These are phyloP conservation scores for Trametes gibbosa DNA, from an alignment of 768 basidiomycete species.

Conservation along the genomic window DNA sequence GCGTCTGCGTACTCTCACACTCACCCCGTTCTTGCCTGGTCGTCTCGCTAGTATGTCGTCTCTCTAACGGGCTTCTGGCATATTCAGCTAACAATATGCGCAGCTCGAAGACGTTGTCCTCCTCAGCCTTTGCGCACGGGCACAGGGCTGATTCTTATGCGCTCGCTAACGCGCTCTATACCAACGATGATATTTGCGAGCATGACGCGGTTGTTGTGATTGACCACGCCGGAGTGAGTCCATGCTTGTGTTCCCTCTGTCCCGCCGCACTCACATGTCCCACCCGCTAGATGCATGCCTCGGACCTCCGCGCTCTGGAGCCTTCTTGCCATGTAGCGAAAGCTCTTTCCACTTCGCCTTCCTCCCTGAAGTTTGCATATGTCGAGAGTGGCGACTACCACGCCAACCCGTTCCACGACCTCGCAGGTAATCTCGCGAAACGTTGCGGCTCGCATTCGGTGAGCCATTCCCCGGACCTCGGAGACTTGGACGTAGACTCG, in stretches of 20 bases:
- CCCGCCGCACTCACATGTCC: neutral
- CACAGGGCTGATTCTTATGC: conserved; percentile 30
- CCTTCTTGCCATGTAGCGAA: conserved; percentile 49
- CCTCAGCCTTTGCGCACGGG: conserved; percentile 14
- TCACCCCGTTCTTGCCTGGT: conserved; percentile 67
- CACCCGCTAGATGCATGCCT: conserved; percentile 59
- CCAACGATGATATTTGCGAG: conserved; percentile 49
- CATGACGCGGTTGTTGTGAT: conserved; percentile 67
- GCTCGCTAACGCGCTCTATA: conserved; percentile 26
- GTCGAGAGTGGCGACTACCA: conserved; percentile 34
- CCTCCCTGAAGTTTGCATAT: conserved; percentile 63
- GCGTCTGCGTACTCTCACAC: conserved; percentile 61
- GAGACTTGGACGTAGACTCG: conserved; percentile 29
- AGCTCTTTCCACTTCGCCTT: conserved; percentile 48
- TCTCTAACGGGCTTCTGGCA: neutral
- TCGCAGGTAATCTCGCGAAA: conserved; percentile 44
- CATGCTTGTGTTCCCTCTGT: neutral
- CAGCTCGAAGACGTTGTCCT: conserved; percentile 48
- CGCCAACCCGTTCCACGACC: conserved; percentile 31
- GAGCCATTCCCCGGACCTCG: conserved; percentile 20
- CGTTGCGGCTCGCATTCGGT: conserved; percentile 54
- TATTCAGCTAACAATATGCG: neutral
- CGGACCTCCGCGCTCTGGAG: conserved; percentile 65
- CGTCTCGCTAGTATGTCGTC: conserved; percentile 53
- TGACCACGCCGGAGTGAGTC: conserved; percentile 69